Percentiles rank a stretch among this genome's conserved stretches.
phyloP scores from a whole-genome alignment of 2,329 filamentous ascomycete genomes.

The Fusarium torulosum region DNA sequence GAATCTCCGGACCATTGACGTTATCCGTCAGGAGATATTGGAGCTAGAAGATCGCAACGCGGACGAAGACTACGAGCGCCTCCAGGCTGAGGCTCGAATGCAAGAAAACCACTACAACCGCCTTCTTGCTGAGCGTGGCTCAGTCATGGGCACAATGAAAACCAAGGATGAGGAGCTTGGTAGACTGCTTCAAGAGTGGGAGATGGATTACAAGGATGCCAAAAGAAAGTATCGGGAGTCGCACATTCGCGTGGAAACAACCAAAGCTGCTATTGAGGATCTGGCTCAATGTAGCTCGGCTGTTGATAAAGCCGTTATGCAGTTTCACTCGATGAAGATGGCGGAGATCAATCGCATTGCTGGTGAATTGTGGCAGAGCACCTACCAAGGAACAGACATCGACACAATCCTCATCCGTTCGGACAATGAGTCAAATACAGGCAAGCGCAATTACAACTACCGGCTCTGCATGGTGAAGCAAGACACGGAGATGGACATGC shows the following conservation, averaged over 20 bases:
- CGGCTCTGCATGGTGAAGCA: conserved; percentile 98
- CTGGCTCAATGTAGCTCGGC: conserved; percentile 84
- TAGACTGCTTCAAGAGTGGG: conserved; percentile 81
- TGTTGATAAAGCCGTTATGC: conserved; percentile 96
- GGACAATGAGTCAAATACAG: conserved; percentile 80
- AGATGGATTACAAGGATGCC: conserved; percentile 88
- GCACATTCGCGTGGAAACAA: conserved; percentile 91
- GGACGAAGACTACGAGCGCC: conserved; percentile 82
- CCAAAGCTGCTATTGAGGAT: conserved; percentile 92
- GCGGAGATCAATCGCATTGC: conserved; percentile 96
- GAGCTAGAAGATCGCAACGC: conserved; percentile 84
- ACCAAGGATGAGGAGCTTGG: conserved; percentile 85
- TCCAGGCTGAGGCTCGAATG: conserved; percentile 75
- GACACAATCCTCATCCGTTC: conserved; percentile 96
- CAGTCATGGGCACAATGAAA: conserved; percentile 81
- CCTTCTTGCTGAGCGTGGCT: conserved; percentile 78
- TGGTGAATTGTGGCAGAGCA: conserved; percentile 95
- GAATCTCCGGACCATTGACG: conserved; percentile 75
- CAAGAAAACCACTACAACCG: conserved; percentile 77
- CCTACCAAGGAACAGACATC: conserved; percentile 96
- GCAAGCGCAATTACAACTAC: conserved; percentile 93
- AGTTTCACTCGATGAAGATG: conserved; percentile 97
- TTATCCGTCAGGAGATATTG: conserved; percentile 75
- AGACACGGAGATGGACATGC: conserved; percentile 99
- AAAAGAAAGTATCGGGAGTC: conserved; percentile 84